These are phyloP conservation scores for Eragrostis curvula DNA, from an alignment of 176 grass and related monocot species.

Conservation along the genomic window DNA sequence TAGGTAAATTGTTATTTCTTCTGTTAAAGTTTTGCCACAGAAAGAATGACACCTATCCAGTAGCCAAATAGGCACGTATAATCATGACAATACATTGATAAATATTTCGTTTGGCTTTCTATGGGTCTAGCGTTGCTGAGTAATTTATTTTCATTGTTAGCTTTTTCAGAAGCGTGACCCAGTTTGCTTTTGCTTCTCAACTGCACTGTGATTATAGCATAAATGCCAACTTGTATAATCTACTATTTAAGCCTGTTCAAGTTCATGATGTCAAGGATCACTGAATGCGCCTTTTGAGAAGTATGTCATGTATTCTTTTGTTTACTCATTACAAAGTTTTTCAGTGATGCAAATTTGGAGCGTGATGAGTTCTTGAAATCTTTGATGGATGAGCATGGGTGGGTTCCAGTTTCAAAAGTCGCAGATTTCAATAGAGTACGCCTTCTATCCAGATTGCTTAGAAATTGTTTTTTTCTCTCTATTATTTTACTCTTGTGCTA, in stretches of 20 bases:
- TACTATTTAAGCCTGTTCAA: not conserved
- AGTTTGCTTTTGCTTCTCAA: conserved; percentile 2
- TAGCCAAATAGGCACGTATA: not conserved
- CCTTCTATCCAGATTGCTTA: conserved; percentile 31
- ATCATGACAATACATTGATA: not conserved
- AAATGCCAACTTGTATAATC: not conserved
- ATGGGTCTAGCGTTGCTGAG: not conserved
- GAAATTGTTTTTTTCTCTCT: conserved; percentile 25
- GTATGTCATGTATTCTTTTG: not conserved
- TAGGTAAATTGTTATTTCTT: conserved; percentile 51
- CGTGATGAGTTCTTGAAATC: conserved; percentile 73
- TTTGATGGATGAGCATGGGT: conserved; percentile 78
- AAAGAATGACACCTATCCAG: conserved; percentile 4
- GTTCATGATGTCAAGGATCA: conserved; percentile 1
- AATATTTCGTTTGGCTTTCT: conserved; percentile 25
- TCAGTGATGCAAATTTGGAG: conserved; percentile 68
- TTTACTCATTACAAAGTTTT: conserved; percentile 38
- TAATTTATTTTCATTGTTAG: not conserved
- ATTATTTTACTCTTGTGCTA: conserved; percentile 5
- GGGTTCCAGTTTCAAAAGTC: conserved; percentile 72
- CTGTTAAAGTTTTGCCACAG: conserved; percentile 12
- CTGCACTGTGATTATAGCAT: conserved; percentile 5
- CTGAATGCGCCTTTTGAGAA: not conserved
- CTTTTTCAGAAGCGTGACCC: not conserved
- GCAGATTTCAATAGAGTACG: conserved; percentile 85